Percentiles rank a stretch among this genome's conserved stretches.
Conservation (phyloP, 2,329 filamentous ascomycete genomes). For the Aureobasidium lini region DNA sequence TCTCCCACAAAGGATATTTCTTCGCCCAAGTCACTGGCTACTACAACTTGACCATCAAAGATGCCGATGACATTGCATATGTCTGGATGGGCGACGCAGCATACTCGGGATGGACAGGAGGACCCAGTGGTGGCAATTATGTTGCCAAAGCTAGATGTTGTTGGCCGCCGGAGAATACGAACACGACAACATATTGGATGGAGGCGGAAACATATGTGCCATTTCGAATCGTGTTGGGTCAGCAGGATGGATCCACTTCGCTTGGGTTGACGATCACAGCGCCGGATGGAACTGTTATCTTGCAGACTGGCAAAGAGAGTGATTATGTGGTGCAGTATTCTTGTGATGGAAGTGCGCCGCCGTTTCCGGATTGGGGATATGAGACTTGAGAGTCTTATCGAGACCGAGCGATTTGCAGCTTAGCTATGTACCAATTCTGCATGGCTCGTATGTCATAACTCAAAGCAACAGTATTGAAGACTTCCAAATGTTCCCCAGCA, state of each 20-base stretch:
- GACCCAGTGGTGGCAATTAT: background rate
- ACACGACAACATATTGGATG: background rate
- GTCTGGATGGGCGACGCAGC: slow-evolving; percentile 20
- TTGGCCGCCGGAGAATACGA: background rate
- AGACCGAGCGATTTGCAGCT: no score
- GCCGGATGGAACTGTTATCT: slow-evolving; percentile 8
- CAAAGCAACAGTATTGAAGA: background rate
- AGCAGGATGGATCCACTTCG: background rate
- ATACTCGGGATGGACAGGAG: slow-evolving; percentile 18
- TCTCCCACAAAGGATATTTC: slow-evolving; percentile 21
- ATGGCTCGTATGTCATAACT: background rate
- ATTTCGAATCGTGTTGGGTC: background rate
- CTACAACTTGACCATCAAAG: slow-evolving; percentile 20
- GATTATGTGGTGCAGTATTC: background rate
- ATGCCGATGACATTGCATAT: slow-evolving; percentile 20
- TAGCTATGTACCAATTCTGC: background rate
- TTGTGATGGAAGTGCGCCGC: slow-evolving; percentile 1
- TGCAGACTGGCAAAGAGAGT: background rate
- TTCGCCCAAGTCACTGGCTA: slow-evolving; percentile 15
- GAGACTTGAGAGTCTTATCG: no score
- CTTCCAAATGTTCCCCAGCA: background rate
- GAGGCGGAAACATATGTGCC: background rate
- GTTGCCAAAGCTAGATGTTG: slow-evolving; percentile 12
- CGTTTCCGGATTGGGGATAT: background rate
- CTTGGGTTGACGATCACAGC: background rate